Conservation (phyloP, 2,329 filamentous ascomycete genomes). For the Ceratocystis destructans region DNA sequence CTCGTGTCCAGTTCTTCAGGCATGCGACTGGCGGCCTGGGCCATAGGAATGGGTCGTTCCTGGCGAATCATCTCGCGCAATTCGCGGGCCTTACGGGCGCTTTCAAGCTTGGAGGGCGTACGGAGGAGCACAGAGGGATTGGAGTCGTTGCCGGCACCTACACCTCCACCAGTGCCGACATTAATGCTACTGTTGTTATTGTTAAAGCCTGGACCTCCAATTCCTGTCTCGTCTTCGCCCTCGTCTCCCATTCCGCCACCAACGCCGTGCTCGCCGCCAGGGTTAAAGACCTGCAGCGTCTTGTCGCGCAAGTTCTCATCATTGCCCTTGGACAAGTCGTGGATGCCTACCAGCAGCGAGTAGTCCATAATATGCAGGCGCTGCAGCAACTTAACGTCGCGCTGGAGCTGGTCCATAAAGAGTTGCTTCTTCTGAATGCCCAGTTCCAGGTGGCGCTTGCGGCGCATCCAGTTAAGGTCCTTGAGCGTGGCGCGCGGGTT, state of each 20-base stretch:
- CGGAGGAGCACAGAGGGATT: conserved; percentile 51
- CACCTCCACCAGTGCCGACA: conserved; percentile 23
- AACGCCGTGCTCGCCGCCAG: conserved; percentile 37
- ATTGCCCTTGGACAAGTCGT: conserved; percentile 80
- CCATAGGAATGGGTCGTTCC: conserved; percentile 87
- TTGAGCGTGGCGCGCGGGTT: conserved; percentile 91
- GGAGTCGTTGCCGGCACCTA: neutral
- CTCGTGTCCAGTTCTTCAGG: conserved; percentile 73
- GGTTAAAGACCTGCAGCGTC: conserved; percentile 87
- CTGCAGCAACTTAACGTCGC: conserved; percentile 76
- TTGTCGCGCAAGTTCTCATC: conserved; percentile 85
- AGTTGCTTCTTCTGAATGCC: conserved; percentile 76
- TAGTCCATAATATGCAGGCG: conserved; percentile 97
- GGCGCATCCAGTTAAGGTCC: conserved; percentile 88
- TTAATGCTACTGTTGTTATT: conserved; percentile 30
- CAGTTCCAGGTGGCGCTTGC: conserved; percentile 73
- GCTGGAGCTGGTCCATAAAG: conserved; percentile 79
- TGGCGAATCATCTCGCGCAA: conserved; percentile 82
- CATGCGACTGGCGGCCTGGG: conserved; percentile 70
- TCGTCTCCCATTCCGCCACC: conserved; percentile 37
- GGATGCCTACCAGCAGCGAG: conserved; percentile 84
- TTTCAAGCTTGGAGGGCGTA: conserved; percentile 89
- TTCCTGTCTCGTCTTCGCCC: conserved; percentile 26
- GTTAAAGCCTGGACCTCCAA: neutral
- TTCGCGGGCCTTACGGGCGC: conserved; percentile 77